A percentile compares a stretch with the other conserved stretches of the same genome.
These are phyloP conservation scores for Aphanomyces invadans DNA, from an alignment of 352 stramenopile genomes.

Conservation along the genomic window DNA sequence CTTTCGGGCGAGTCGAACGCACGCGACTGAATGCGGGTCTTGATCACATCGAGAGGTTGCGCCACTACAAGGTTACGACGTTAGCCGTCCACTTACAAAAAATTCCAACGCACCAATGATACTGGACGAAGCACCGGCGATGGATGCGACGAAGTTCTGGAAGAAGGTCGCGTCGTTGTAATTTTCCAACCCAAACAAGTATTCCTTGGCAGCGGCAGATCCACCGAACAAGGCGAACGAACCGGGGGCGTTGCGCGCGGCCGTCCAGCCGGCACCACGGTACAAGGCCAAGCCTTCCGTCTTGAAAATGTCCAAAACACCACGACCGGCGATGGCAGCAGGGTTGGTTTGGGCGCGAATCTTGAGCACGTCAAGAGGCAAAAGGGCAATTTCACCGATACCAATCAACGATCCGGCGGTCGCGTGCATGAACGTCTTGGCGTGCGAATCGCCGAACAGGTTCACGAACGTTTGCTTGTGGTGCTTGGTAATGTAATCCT, in stretches of 20 bases:
- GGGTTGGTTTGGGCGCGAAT: conserved; percentile 95
- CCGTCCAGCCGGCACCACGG: conserved; percentile 86
- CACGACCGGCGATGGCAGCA: conserved; percentile 84
- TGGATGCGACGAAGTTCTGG: conserved; percentile 87
- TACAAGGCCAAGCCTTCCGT: conserved; percentile 89
- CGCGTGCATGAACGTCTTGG: conserved; percentile 91
- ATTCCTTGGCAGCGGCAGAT: conserved; percentile 82
- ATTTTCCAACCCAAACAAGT: conserved; percentile 86
- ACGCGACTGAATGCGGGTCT: conserved; percentile 91
- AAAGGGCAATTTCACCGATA: conserved; percentile 90
- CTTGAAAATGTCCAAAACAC: conserved; percentile 88
- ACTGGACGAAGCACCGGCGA: conserved; percentile 65
- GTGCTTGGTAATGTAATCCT: conserved; percentile 88
- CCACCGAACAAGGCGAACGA: conserved; percentile 94
- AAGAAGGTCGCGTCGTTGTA: conserved; percentile 87
- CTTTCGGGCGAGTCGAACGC: conserved; percentile 91
- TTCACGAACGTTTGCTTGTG: conserved; percentile 83
- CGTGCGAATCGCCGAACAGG: conserved; percentile 87
- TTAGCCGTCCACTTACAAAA: background rate
- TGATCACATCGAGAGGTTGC: conserved; percentile 92
- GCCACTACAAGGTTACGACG: conserved; percentile 47
- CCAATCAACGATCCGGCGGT: conserved; percentile 89
- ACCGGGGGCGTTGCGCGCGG: conserved; percentile 89
- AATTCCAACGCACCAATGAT: conserved; percentile 59
- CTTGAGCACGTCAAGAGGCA: conserved; percentile 95